Evolutionary conservation across 176 grass and related monocot species (phyloP).

Genomic region (Rhynchospora tenuis): DNA sequence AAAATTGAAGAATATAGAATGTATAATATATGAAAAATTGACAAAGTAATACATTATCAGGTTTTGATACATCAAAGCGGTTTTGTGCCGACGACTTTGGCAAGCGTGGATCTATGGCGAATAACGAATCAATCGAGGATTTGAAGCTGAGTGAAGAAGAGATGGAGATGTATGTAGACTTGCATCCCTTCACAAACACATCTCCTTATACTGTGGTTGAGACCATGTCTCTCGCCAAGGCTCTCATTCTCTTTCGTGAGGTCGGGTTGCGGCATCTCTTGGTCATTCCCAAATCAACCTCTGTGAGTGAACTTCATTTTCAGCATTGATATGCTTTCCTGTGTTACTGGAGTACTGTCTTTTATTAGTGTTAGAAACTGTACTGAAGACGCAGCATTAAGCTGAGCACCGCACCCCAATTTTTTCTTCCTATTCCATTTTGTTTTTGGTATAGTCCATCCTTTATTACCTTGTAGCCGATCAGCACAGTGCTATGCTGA

Average conservation of each 20-base stretch:
- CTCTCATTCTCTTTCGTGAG: constrained; percentile 86
- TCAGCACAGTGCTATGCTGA: too few species aligned
- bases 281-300: constrained; percentile 72
- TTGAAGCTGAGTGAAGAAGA: constrained; percentile 64
- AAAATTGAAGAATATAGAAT: neutral
- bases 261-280: constrained; percentile 87
- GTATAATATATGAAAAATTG: neutral
- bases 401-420: neutral
- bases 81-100: constrained; percentile 69
- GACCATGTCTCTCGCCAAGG: constrained; percentile 93
- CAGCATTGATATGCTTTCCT: neutral
- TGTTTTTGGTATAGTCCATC: too few species aligned
- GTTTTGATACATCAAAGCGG: constrained; percentile 35
- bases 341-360: neutral
- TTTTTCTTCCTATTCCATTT: too few species aligned
- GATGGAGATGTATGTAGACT: constrained; percentile 86
- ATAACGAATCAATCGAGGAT: constrained; percentile 56
- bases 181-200: constrained; percentile 89
- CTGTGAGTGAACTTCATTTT: constrained; percentile 34
- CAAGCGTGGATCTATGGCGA: constrained; percentile 66
- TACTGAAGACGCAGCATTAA: neutral
- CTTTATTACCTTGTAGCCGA: too few species aligned
- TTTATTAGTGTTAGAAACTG: neutral
- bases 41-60: constrained; percentile 4
- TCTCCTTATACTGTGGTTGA: constrained; percentile 95